These are phyloP conservation scores for Trichoderma afroharzianum DNA, from an alignment of 2,329 filamentous ascomycete genomes.

Conservation along the genomic window DNA sequence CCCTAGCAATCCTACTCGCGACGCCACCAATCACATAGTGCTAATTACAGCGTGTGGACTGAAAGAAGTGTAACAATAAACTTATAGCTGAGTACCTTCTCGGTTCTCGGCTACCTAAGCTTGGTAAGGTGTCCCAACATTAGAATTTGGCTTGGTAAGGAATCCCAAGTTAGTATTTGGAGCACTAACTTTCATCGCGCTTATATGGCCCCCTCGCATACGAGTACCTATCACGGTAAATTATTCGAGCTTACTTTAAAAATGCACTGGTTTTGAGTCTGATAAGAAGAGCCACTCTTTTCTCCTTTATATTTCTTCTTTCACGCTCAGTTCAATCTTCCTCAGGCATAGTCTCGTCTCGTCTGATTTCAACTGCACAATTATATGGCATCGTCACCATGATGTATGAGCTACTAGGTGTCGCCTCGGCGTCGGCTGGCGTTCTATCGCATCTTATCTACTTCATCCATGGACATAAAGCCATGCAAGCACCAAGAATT, in stretches of 20 bases:
- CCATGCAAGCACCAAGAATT: not conserved
- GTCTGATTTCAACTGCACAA: not conserved
- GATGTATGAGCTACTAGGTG: not conserved
- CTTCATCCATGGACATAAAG: conserved; percentile 10
- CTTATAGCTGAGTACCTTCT: not conserved
- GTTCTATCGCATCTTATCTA: conserved; percentile 11
- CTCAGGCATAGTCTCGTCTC: not conserved
- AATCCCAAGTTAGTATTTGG: not conserved
- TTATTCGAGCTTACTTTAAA: not conserved
- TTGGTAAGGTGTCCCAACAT: not conserved
- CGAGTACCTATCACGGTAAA: not conserved
- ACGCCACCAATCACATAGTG: not conserved
- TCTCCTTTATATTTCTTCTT: not conserved
- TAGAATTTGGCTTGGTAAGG: not conserved
- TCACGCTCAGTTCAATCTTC: not conserved
- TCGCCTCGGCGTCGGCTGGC: not conserved
- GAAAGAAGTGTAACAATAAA: not conserved
- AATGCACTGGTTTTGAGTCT: not conserved
- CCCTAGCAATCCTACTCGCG: not conserved
- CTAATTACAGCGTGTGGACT: not conserved
- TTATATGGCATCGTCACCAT: not conserved
- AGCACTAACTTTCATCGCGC: not conserved
- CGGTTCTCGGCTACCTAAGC: not conserved
- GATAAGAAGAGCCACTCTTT: no score
- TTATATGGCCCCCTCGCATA: not conserved